Percentiles rank a stretch among this genome's conserved stretches.
Conservation (phyloP, 2,329 filamentous ascomycete species). For the Ceratocystiopsis sp. region DNA sequence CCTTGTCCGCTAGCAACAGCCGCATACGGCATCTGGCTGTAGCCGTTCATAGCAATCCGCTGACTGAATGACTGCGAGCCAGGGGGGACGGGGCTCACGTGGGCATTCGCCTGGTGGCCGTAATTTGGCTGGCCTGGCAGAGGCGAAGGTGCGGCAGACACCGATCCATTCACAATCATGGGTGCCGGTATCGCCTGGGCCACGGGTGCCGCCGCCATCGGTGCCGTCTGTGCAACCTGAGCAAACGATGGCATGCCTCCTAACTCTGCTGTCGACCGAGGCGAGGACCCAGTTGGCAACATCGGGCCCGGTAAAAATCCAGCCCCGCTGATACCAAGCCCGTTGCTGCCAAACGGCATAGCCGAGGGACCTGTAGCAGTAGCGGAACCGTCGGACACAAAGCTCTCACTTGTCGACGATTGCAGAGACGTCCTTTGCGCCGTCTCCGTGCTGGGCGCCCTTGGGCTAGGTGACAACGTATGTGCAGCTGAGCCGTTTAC, state of each 20-base stretch:
- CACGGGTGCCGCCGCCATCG: no score
- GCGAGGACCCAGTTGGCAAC: background rate
- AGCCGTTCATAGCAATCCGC: slow-evolving; percentile 14
- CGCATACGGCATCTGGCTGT: slow-evolving; percentile 12
- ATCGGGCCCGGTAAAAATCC: slow-evolving; percentile 4
- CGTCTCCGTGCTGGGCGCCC: slow-evolving; percentile 1
- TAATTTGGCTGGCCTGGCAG: background rate
- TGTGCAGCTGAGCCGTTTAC: slow-evolving; percentile 20
- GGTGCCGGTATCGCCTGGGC: slow-evolving; percentile 22
- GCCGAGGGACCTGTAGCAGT: slow-evolving; percentile 1
- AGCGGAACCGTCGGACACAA: slow-evolving; percentile 11
- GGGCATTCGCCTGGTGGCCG: background rate
- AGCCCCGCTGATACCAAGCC: slow-evolving; percentile 10
- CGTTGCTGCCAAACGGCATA: slow-evolving; percentile 19
- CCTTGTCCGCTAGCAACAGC: slow-evolving; percentile 12
- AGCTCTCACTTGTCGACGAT: slow-evolving; percentile 13
- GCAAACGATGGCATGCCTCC: no score
- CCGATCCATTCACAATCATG: slow-evolving; percentile 34
- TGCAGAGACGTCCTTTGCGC: slow-evolving; percentile 12
- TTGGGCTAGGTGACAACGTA: background rate
- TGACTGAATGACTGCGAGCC: slow-evolving; percentile 15
- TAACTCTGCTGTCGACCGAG: no score
- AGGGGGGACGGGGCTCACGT: background rate
- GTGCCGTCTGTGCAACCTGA: no score
- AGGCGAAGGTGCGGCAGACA: slow-evolving; percentile 6